Base-by-base conservation (phyloP, 805 yeast species). In the Schwanniomyces polymorphus region DNA sequence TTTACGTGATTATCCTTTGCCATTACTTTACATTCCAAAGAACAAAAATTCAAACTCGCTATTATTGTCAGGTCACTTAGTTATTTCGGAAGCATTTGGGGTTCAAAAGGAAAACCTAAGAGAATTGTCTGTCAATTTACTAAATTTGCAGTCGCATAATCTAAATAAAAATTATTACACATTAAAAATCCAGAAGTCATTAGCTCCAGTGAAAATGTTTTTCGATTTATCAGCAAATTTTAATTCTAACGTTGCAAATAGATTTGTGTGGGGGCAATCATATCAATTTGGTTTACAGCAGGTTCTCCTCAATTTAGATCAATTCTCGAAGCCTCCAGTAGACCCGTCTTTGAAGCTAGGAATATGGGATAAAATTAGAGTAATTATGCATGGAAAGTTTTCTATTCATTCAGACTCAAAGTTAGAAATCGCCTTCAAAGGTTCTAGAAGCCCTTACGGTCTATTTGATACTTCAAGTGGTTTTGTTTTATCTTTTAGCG, bases 331-430 rank as follows among this genome's bases (percentile, higher is more conserved):
- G 62, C 96, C 97, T 0, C 96, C 95, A 0, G 68, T 87, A 12
- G 98, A 91, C 62, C 91, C 91, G 0, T 88, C 97, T 1, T 78
- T 81, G 3, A 86, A 86, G 55, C 68, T 90, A 11, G 98, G 98
- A 0, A 84, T 91, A 55, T 91, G 98, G 98, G 98, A 91, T 65
- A 92, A 91, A 61, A 65, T 90, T 25, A 70, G 97, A 42, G 75
- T 84, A 26, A 74, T 86, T 12, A 69, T 90, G 55, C 97, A 91
- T 68, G 96, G 96, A 0, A 77, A 80, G 16, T 65, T 85, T 44
- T 65, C 63, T 2, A 73, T 90, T 46, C 59, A 67, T 12, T 79
- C 88, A 75, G 65, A 66, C 2, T 64, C 79, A 18, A 72, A 74
- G 16, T 71, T 87, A 38, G 79, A 81, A 47, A 76, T 86, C 6